A percentile compares a stretch with the other conserved stretches of the same genome.
Evolutionary conservation across 495 filamentous ascomycete genomes (phyloP).

Genomic region (Pyrenula aspistea): DNA sequence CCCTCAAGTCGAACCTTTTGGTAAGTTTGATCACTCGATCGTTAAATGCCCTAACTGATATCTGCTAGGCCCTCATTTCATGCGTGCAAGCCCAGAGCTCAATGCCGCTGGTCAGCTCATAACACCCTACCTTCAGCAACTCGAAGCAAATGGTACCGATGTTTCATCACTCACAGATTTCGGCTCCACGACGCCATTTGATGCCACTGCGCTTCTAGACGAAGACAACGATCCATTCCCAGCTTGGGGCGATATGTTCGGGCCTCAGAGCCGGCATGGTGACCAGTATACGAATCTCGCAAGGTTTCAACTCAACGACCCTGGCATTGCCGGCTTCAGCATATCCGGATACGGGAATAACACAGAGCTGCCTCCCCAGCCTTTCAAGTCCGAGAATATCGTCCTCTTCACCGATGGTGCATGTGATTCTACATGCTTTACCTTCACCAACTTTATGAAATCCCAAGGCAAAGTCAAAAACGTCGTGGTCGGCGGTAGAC

Average conservation of each 20-base stretch:
- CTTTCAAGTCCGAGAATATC: constrained; percentile 38
- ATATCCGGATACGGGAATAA: constrained; percentile 26
- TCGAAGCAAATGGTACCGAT: no score
- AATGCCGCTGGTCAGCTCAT: no score
- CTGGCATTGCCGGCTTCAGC: constrained; percentile 23
- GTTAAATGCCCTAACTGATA: no score
- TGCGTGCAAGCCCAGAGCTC: no score
- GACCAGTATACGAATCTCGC: constrained; percentile 35
- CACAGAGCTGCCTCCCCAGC: constrained; percentile 15
- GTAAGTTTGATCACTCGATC: no score
- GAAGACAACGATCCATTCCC: constrained; percentile 18
- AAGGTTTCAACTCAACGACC: constrained; percentile 36
- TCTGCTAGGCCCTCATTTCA: no score
- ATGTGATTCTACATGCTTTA: constrained; percentile 52
- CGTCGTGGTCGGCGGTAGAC: constrained; percentile 49
- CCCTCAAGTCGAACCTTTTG: neutral
- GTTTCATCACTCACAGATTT: no score
- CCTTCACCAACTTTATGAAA: constrained; percentile 44
- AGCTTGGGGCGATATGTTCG: constrained; percentile 42
- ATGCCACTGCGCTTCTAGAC: neutral
- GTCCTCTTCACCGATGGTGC: constrained; percentile 44
- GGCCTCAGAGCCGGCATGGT: constrained; percentile 24
- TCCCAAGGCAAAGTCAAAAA: constrained; percentile 43
- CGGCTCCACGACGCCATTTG: no score
- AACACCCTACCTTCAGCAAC: no score